Conservation (phyloP, 306 rosid species). For the Gynostemma pentaphyllum region DNA sequence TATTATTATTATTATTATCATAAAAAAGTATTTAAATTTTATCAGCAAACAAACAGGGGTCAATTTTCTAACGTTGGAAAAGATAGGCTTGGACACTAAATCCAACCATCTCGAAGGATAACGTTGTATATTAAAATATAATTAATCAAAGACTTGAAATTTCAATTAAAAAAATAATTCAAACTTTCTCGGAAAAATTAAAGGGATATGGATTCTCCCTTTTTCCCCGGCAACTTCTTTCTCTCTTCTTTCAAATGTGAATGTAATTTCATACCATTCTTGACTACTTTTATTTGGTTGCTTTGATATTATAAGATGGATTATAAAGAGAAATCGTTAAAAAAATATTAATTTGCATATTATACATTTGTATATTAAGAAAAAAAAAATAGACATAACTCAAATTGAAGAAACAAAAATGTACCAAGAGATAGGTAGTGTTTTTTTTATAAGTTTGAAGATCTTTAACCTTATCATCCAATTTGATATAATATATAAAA, state of each 20-base stretch:
- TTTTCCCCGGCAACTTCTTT: constrained; percentile 2
- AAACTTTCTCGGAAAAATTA: constrained; percentile 7
- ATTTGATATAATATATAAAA: too few relatives aligned
- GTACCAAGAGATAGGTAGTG: too few relatives aligned
- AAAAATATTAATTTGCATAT: too few relatives aligned
- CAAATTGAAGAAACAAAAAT: too few relatives aligned
- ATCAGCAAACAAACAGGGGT: constrained; percentile 2
- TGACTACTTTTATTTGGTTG: not conserved
- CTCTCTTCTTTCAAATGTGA: not conserved
- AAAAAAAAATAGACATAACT: too few relatives aligned
- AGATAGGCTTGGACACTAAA: not conserved
- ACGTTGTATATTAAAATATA: not conserved
- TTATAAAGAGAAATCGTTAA: too few relatives aligned
- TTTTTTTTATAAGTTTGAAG: too few relatives aligned
- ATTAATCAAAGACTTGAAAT: not conserved
- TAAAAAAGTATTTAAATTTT: not conserved
- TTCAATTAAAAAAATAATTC: not conserved
- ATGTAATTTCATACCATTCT: not conserved
- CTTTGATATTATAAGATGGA: too few relatives aligned
- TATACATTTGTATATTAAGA: too few relatives aligned
- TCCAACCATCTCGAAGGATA: not conserved
- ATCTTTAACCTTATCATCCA: too few relatives aligned
- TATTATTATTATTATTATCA: too few relatives aligned
- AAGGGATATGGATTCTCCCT: not conserved
- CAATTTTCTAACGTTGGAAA: not conserved